These are phyloP conservation scores for Xerocomellus intermedius DNA, from an alignment of 768 basidiomycete genomes.

Conservation along the genomic window DNA sequence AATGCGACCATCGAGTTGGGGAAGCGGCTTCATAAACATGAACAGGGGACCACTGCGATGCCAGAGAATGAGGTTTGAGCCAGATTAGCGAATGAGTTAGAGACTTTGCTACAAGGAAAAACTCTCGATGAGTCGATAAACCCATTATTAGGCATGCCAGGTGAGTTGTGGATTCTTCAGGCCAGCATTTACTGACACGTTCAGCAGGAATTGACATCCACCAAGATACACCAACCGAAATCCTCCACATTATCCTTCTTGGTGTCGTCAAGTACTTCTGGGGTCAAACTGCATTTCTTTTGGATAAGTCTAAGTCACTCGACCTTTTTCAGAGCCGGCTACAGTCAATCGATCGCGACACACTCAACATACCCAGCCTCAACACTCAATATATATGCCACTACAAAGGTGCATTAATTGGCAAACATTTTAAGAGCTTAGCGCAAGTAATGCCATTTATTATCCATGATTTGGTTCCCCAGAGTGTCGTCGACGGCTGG, in stretches of 20 bases:
- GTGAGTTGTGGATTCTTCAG: no score
- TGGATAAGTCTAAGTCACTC: slow-evolving; percentile 22
- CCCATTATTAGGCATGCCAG: no score
- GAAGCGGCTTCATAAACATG: no score
- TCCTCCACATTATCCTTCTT: slow-evolving; percentile 34
- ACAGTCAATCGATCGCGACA: slow-evolving; percentile 20
- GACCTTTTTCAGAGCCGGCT: slow-evolving; percentile 24
- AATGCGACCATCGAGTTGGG: no score
- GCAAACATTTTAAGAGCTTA: slow-evolving; percentile 33
- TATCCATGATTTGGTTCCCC: slow-evolving; percentile 31
- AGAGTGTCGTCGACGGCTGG: slow-evolving; percentile 25
- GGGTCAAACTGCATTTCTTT: slow-evolving; percentile 17
- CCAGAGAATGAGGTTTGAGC: no score
- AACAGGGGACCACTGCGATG: no score
- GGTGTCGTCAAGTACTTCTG: slow-evolving; percentile 37
- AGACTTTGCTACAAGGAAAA: no score
- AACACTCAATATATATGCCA: slow-evolving; percentile 33
- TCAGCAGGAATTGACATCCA: slow-evolving; percentile 3
- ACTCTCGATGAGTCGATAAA: no score
- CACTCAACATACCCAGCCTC: slow-evolving; percentile 27
- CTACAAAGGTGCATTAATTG: slow-evolving; percentile 32
- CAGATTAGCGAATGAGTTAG: no score
- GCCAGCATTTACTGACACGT: no score
- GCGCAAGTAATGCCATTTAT: slow-evolving; percentile 30
- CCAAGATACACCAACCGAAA: slow-evolving; percentile 33